Evolutionary conservation across 306 rosid species (phyloP).

Genomic region (Nissolia schottii): DNA sequence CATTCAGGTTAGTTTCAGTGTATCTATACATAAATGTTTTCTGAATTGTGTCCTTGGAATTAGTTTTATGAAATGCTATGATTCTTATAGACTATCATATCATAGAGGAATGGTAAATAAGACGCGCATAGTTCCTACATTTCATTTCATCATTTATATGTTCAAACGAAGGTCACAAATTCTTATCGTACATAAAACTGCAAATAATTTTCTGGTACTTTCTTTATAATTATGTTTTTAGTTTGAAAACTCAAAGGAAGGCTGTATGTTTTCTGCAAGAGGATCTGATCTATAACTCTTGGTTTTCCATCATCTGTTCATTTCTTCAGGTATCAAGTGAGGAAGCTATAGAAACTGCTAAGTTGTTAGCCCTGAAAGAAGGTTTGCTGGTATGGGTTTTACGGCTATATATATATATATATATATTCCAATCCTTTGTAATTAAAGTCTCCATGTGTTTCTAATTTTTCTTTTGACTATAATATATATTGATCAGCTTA

Average conservation of each 20-base stretch:
- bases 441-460: not conserved
- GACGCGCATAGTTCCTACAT: not conserved
- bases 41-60: not conserved
- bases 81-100: not conserved
- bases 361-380: conserved; percentile 59
- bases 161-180: not conserved
- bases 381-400: conserved; percentile 56
- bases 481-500: not conserved
- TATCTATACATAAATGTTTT: not conserved
- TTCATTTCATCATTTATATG: not conserved
- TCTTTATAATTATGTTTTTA: not conserved
- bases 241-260: not conserved
- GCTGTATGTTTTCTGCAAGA: not conserved
- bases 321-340: conserved; percentile 22
- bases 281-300: not conserved
- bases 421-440: not conserved
- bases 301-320: not conserved
- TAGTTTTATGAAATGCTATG: not conserved
- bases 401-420: too few relatives aligned
- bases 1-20: conserved; percentile 11
- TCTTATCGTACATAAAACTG: not conserved
- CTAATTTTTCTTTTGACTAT: not conserved
- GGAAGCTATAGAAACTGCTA: conserved; percentile 55
- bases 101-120: not conserved
- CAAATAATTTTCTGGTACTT: not conserved